Evolutionary conservation across 2,329 filamentous ascomycete genomes (phyloP).

Genomic region (Verticillium isaacii): DNA sequence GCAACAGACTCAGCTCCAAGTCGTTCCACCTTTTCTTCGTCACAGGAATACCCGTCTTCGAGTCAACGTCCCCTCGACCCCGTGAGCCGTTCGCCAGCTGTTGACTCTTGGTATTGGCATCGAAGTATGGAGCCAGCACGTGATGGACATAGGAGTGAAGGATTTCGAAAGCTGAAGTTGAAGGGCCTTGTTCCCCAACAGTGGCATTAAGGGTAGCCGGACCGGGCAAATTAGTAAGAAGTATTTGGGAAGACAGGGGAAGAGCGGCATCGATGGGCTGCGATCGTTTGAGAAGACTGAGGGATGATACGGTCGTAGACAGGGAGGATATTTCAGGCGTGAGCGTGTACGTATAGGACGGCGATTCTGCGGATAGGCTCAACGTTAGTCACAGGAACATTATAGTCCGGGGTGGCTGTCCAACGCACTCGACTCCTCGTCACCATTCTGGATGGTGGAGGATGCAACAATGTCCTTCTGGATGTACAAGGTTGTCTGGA

Average conservation of each 20-base stretch:
- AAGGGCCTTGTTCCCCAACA: slow-evolving; percentile 64
- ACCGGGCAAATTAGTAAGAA: slow-evolving; percentile 88
- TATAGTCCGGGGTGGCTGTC: background rate
- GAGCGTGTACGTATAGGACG: slow-evolving; percentile 70
- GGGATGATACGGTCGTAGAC: slow-evolving; percentile 74
- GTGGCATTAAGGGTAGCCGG: slow-evolving; percentile 65
- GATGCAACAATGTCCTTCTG: slow-evolving; percentile 70
- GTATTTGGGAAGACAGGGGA: slow-evolving; percentile 82
- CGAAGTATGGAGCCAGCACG: slow-evolving; percentile 91
- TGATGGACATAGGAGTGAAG: slow-evolving; percentile 89
- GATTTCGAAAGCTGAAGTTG: slow-evolving; percentile 83
- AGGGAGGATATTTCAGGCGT: slow-evolving; percentile 77
- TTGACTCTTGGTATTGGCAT: slow-evolving; percentile 86
- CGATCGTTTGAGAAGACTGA: slow-evolving; percentile 86
- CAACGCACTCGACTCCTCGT: slow-evolving; percentile 20
- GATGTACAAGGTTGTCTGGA: slow-evolving; percentile 84
- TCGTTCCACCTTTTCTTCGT: slow-evolving; percentile 97
- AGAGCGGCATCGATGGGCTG: slow-evolving; percentile 79
- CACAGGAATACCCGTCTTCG: slow-evolving; percentile 92
- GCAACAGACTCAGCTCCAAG: slow-evolving; percentile 81
- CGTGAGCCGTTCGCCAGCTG: slow-evolving; percentile 62
- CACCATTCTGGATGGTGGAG: slow-evolving; percentile 45
- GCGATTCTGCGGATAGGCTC: slow-evolving; percentile 26
- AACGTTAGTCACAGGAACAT: slow-evolving; percentile 18
- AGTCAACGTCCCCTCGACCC: slow-evolving; percentile 77